Evolutionary conservation across 305 asterid species (phyloP).

Genomic region (Fraxinus paxiana): DNA sequence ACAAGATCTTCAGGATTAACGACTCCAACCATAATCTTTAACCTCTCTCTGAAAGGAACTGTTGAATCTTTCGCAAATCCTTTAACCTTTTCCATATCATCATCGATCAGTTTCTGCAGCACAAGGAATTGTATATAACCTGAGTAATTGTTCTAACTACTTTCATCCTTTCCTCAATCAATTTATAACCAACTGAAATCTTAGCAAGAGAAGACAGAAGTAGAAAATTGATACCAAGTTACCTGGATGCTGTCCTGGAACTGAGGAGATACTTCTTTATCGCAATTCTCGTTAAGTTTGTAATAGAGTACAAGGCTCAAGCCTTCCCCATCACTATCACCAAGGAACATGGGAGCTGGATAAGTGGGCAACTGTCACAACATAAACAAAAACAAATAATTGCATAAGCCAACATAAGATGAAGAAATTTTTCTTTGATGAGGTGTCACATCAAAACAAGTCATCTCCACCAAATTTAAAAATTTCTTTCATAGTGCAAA

Average conservation of each 20-base stretch:
- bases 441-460: not conserved
- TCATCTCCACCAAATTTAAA: not conserved
- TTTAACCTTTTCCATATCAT: constrained; percentile 77
- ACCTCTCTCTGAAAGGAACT: constrained; percentile 80
- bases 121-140: not conserved
- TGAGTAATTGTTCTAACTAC: not conserved
- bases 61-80: constrained; percentile 84
- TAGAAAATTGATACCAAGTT: not conserved
- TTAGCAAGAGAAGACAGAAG: not conserved
- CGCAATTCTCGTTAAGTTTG: constrained; percentile 60
- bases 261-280: constrained; percentile 65
- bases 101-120: constrained; percentile 69
- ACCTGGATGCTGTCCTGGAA: constrained; percentile 83
- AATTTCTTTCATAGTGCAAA: not conserved
- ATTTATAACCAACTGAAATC: not conserved
- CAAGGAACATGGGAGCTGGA: constrained; percentile 88
- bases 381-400: constrained; percentile 6
- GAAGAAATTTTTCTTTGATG: not conserved
- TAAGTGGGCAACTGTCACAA: constrained; percentile 78
- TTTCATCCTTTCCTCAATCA: not conserved
- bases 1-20: constrained; percentile 82
- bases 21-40: constrained; percentile 85
- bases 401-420: constrained; percentile 7
- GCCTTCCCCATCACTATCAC: constrained; percentile 91
- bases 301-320: constrained; percentile 82